phyloP scores from a whole-genome alignment of 768 basidiomycete species.

The Amanita pallidorosea region DNA sequence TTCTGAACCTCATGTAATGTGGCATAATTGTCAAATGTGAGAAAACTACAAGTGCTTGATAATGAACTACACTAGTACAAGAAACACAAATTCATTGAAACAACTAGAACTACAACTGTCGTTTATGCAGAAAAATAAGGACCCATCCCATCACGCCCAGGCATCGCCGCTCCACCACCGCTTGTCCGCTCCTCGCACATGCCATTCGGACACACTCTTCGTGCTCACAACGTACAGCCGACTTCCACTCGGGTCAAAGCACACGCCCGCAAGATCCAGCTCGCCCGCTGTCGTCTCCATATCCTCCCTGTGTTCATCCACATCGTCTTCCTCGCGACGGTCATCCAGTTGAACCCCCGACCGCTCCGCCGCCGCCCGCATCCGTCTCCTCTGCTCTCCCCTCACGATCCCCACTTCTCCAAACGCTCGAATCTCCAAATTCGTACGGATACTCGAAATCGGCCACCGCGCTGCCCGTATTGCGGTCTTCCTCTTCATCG shows the following conservation, averaged over 20 bases:
- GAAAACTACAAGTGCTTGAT: no score
- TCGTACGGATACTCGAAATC: slow-evolving; percentile 8
- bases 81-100: no score
- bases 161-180: slow-evolving; percentile 55
- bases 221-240: slow-evolving; percentile 61
- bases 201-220: slow-evolving; percentile 67
- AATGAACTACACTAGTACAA: no score
- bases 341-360: slow-evolving; percentile 3
- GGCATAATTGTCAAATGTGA: no score
- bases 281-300: slow-evolving; percentile 18
- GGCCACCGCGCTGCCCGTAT: slow-evolving; percentile 4
- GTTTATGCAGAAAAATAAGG: background rate
- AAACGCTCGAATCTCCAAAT: slow-evolving; percentile 4
- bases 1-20: no score
- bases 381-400: slow-evolving; percentile 1
- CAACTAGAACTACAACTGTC: no score
- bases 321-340: slow-evolving; percentile 7
- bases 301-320: slow-evolving; percentile 7
- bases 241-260: slow-evolving; percentile 62
- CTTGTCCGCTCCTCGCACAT: slow-evolving; percentile 59
- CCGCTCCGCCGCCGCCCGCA: slow-evolving; percentile 5
- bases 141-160: slow-evolving; percentile 19
- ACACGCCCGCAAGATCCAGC: slow-evolving; percentile 57
- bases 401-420: background rate
- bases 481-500: slow-evolving; percentile 6